Percentiles rank a stretch among this genome's conserved stretches.
These are phyloP conservation scores for Bullera alba DNA, from an alignment of 768 basidiomycete genomes.

Conservation along the genomic window DNA sequence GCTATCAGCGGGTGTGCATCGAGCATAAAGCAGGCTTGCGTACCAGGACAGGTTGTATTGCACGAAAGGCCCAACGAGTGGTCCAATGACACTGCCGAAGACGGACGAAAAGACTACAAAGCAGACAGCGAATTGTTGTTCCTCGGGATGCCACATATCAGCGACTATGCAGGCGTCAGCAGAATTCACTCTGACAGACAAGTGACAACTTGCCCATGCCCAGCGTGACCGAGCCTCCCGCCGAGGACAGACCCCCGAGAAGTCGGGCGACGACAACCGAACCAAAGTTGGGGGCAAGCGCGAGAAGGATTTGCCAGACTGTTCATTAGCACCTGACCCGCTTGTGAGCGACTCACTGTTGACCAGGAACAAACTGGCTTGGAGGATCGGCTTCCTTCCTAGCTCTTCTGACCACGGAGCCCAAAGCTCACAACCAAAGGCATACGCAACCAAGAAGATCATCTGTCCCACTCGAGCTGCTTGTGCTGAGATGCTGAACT, in stretches of 20 bases:
- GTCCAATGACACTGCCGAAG: constrained; percentile 14
- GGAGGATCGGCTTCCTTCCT: constrained; percentile 35
- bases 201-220: constrained; percentile 26
- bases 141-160: constrained; percentile 33
- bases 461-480: constrained; percentile 33
- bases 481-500: constrained; percentile 34
- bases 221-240: constrained; percentile 40
- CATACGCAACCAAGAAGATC: constrained; percentile 38
- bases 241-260: constrained; percentile 42
- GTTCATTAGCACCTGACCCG: not conserved
- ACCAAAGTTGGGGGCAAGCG: constrained; percentile 35
- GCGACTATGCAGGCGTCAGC: constrained; percentile 13
- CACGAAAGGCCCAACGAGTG: constrained; percentile 8
- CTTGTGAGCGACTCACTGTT: constrained; percentile 24
- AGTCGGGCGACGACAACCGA: constrained; percentile 29
- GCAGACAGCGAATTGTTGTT: constrained; percentile 23
- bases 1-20: no score
- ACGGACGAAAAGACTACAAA: constrained; percentile 23
- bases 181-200: not conserved
- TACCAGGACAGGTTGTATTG: constrained; percentile 16
- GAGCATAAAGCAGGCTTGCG: no score
- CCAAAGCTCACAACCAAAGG: constrained; percentile 38
- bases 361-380: constrained; percentile 33
- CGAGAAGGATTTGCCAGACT: constrained; percentile 39
- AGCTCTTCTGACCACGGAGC: constrained; percentile 37